Conservation (phyloP, 2,329 filamentous ascomycete species). For the Neofusicoccum laricinum region DNA sequence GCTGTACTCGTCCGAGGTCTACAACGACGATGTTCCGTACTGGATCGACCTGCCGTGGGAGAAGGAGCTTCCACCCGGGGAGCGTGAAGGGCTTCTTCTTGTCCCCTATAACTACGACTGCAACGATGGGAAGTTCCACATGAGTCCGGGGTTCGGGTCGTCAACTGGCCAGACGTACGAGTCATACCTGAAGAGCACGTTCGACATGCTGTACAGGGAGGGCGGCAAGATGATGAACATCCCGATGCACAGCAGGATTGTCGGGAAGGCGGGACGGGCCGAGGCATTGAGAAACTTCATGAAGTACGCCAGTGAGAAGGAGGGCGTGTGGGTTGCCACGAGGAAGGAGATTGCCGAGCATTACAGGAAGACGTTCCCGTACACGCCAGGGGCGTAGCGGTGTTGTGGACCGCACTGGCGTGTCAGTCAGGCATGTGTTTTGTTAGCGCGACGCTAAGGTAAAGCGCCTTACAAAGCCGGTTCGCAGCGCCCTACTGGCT, state of each 20-base stretch:
- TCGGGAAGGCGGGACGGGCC: slow-evolving; percentile 40
- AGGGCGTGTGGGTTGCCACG: slow-evolving; percentile 45
- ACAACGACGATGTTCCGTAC: slow-evolving; percentile 30
- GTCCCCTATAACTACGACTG: slow-evolving; percentile 40
- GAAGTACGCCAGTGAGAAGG: slow-evolving; percentile 38
- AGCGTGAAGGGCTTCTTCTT: slow-evolving; percentile 39
- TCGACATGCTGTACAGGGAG: slow-evolving; percentile 41
- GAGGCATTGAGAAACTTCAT: slow-evolving; percentile 42
- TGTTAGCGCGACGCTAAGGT: too few species aligned
- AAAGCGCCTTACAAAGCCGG: too few species aligned
- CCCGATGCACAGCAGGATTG: slow-evolving; percentile 40
- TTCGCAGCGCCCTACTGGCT: too few species aligned
- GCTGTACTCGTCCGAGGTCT: slow-evolving; percentile 29
- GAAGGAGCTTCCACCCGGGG: slow-evolving; percentile 24
- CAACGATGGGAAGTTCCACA: slow-evolving; percentile 46
- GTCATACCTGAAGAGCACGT: slow-evolving; percentile 37
- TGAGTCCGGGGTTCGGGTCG: slow-evolving; percentile 42
- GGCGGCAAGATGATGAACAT: slow-evolving; percentile 46
- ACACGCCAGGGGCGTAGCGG: slow-evolving; percentile 22
- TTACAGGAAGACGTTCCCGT: slow-evolving; percentile 40
- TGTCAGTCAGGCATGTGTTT: too few species aligned
- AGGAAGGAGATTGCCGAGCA: slow-evolving; percentile 43
- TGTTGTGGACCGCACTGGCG: not conserved
- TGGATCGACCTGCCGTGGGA: slow-evolving; percentile 30
- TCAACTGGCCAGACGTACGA: slow-evolving; percentile 39